Conservation (phyloP, 768 basidiomycete genomes). For the Kwoniella heveanensis region DNA sequence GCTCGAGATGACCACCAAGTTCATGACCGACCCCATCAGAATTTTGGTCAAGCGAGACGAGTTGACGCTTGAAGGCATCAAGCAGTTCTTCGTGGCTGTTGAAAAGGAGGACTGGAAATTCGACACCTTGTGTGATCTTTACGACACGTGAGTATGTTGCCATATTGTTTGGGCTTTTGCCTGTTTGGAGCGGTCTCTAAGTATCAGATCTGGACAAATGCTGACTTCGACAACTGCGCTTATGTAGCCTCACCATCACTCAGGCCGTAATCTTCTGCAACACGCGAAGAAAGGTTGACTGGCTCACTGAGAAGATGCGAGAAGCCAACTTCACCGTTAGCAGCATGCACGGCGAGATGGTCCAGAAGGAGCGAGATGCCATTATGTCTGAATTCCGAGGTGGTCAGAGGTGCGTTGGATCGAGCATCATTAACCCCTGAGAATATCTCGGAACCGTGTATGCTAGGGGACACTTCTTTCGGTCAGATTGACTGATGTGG, state of each 20-base stretch:
- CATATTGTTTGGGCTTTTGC: no score
- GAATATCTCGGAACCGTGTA: no score
- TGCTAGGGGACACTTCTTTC: no score
- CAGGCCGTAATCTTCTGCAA: conserved; percentile 99
- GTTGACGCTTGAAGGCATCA: conserved; percentile 77
- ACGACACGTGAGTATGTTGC: conserved; percentile 68
- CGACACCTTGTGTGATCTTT: conserved; percentile 93
- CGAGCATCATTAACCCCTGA: no score
- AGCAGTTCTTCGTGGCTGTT: conserved; percentile 73
- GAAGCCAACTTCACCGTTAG: conserved; percentile 98
- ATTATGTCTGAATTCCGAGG: conserved; percentile 97
- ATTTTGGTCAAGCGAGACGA: conserved; percentile 99
- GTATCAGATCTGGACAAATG: not conserved
- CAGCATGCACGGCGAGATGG: conserved; percentile 75
- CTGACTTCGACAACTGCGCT: not conserved
- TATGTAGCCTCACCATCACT: conserved; percentile 76
- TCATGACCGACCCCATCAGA: conserved; percentile 94
- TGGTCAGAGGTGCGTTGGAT: conserved; percentile 62
- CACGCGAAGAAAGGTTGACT: conserved; percentile 96
- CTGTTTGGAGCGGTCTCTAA: no score
- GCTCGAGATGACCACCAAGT: conserved; percentile 98
- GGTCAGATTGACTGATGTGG: no score
- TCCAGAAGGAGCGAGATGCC: conserved; percentile 89
- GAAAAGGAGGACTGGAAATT: conserved; percentile 99
- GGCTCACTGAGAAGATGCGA: conserved; percentile 98